Conservation (phyloP, 129 eudicot species). For the Ambrosia artemisiifolia region DNA sequence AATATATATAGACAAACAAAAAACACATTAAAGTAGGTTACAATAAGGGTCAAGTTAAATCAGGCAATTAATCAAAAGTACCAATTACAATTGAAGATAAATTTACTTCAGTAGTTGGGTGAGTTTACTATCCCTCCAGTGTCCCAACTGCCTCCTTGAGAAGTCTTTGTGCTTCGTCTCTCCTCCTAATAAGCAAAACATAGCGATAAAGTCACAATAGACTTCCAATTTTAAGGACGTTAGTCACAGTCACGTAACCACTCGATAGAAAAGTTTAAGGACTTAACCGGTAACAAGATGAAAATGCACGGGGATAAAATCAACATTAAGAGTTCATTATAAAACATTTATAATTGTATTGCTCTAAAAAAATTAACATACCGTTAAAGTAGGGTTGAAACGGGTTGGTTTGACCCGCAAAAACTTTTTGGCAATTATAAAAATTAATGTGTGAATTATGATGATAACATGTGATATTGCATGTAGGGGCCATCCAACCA, state of each 20-base stretch:
- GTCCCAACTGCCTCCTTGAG: constrained; percentile 79
- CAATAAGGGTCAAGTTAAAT: not conserved
- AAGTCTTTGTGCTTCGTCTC: constrained; percentile 92
- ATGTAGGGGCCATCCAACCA: not conserved
- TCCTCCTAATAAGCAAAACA: constrained; percentile 57
- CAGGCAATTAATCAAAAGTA: not conserved
- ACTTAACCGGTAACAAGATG: not conserved
- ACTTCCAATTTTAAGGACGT: no score
- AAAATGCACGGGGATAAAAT: not conserved
- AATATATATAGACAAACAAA: not conserved
- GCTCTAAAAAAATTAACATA: not conserved
- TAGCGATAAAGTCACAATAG: not conserved
- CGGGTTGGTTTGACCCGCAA: not conserved
- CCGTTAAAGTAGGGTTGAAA: not conserved
- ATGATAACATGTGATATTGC: not conserved
- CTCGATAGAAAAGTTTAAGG: not conserved
- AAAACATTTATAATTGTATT: not conserved
- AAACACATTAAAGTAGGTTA: not conserved
- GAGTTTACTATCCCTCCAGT: constrained; percentile 52
- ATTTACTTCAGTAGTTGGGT: not conserved
- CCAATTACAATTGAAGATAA: not conserved
- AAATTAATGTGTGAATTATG: not conserved
- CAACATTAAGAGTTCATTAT: not conserved
- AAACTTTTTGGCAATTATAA: not conserved
- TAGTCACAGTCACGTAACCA: not conserved